Conservation (phyloP, 371 early-diverging fungal genomes). For the Encephalitozoon intestinalis region DNA sequence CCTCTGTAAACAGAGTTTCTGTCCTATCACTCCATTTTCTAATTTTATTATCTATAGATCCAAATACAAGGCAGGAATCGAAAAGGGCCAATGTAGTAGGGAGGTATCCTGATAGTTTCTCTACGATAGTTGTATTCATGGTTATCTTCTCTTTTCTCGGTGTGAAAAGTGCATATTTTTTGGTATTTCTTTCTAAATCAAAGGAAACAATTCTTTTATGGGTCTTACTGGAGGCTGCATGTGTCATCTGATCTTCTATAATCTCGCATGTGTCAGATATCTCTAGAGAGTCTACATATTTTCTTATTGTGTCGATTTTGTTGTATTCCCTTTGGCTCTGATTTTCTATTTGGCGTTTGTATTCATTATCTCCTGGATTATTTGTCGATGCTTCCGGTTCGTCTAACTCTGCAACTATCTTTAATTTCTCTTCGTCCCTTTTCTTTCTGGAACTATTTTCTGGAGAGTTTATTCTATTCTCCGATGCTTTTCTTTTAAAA, state of each 20-base stretch:
- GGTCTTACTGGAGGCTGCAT: not conserved
- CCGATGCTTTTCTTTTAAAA: not conserved
- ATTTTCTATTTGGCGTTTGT: not conserved
- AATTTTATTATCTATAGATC: conserved; percentile 22
- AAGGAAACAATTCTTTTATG: conserved; percentile 25
- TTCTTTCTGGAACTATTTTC: not conserved
- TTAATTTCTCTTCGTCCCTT: not conserved
- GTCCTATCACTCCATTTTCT: not conserved
- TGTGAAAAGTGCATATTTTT: conserved; percentile 24
- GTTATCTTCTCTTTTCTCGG: conserved; percentile 31
- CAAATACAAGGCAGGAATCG: not conserved
- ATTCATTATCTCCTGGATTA: not conserved
- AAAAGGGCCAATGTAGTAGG: not conserved
- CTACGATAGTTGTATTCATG: not conserved
- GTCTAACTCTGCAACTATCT: not conserved
- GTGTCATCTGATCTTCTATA: not conserved
- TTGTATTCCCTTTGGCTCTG: not conserved
- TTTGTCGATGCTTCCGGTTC: not conserved
- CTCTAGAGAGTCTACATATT: not conserved
- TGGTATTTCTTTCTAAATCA: conserved; percentile 9
- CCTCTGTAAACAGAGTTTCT: not conserved
- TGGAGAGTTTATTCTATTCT: not conserved
- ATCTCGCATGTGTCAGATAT: not conserved
- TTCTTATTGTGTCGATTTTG: not conserved
- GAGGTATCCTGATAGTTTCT: not conserved